phyloP scores from a whole-genome alignment of 768 basidiomycete species.

The Suillus placidus region DNA sequence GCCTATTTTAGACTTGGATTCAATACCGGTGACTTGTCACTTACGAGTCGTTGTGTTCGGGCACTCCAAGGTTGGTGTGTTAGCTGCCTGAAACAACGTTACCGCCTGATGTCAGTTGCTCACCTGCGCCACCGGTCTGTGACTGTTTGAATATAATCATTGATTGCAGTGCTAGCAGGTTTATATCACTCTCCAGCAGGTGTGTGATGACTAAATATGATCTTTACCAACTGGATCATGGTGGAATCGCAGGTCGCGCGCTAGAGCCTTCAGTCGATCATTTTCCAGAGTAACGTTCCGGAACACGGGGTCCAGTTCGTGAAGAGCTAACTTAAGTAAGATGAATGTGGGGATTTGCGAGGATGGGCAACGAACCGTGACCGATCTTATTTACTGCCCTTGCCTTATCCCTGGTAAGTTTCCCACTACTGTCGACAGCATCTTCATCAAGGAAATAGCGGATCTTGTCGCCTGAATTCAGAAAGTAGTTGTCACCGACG shows the following conservation, averaged over 20 bases:
- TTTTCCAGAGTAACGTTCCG: constrained; percentile 81
- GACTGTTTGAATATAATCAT: constrained; percentile 98
- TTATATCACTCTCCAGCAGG: neutral
- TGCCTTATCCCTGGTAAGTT: constrained; percentile 69
- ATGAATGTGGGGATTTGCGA: neutral
- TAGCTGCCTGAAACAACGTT: neutral
- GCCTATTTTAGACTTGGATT: neutral
- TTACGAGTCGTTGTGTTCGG: constrained; percentile 92
- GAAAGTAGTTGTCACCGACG: constrained; percentile 91
- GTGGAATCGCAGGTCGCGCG: constrained; percentile 75
- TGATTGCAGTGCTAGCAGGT: constrained; percentile 71
- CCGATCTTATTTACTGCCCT: constrained; percentile 95
- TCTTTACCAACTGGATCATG: constrained; percentile 71
- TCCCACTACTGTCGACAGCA: constrained; percentile 70
- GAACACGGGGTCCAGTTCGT: constrained; percentile 84
- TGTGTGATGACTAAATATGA: constrained; percentile 1
- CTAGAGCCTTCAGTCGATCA: constrained; percentile 64
- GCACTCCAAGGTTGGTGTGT: constrained; percentile 50
- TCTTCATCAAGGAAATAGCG: constrained; percentile 93
- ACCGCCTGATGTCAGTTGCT: constrained; percentile 15
- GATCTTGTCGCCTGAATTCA: constrained; percentile 92
- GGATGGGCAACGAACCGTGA: constrained; percentile 57
- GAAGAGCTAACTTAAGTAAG: constrained; percentile 62
- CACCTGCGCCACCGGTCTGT: constrained; percentile 90
- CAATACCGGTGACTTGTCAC: constrained; percentile 30